phyloP scores from a whole-genome alignment of 192 early-diverging fungal species.

The Coemansia sp. region DNA sequence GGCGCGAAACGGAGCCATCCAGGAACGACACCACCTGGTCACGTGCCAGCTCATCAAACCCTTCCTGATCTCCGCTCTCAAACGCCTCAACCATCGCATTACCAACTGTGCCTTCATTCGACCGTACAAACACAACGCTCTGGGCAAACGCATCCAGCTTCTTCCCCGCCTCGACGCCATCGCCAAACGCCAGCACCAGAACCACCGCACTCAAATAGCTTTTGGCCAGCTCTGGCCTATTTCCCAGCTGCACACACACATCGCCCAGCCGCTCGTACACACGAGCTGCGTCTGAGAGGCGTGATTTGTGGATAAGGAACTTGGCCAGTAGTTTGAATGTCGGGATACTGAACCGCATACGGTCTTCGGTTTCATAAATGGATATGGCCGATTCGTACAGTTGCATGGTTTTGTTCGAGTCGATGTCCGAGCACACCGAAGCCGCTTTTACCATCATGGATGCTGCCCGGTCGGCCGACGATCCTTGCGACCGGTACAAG shows the following conservation, averaged over 20 bases:
- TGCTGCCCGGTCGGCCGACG: slow-evolving; percentile 42
- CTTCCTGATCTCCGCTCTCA: slow-evolving; percentile 40
- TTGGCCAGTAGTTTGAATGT: slow-evolving; percentile 33
- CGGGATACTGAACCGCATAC: slow-evolving; percentile 37
- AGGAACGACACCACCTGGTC: slow-evolving; percentile 31
- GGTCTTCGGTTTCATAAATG: slow-evolving; percentile 51
- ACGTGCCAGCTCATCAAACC: slow-evolving; percentile 15
- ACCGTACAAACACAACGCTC: slow-evolving; percentile 27
- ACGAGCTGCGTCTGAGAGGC: slow-evolving; percentile 32
- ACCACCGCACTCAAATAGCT: slow-evolving; percentile 32
- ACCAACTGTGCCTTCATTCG: slow-evolving; percentile 32
- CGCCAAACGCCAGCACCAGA: slow-evolving; percentile 46
- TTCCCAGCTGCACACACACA: slow-evolving; percentile 44
- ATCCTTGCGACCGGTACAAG: slow-evolving; percentile 40
- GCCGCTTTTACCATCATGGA: slow-evolving; percentile 51
- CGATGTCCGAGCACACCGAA: slow-evolving; percentile 31
- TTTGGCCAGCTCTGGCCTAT: slow-evolving; percentile 33
- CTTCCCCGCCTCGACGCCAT: slow-evolving; percentile 42
- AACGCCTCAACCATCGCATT: slow-evolving; percentile 46
- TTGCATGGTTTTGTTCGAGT: slow-evolving; percentile 31
- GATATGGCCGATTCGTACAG: slow-evolving; percentile 37
- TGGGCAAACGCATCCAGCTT: slow-evolving; percentile 42
- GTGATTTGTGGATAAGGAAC: slow-evolving; percentile 31
- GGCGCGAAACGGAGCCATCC: slow-evolving; percentile 34
- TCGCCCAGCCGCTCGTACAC: slow-evolving; percentile 30